Conservation (phyloP, 768 basidiomycete genomes). For the Hygrocybe coccinea region DNA sequence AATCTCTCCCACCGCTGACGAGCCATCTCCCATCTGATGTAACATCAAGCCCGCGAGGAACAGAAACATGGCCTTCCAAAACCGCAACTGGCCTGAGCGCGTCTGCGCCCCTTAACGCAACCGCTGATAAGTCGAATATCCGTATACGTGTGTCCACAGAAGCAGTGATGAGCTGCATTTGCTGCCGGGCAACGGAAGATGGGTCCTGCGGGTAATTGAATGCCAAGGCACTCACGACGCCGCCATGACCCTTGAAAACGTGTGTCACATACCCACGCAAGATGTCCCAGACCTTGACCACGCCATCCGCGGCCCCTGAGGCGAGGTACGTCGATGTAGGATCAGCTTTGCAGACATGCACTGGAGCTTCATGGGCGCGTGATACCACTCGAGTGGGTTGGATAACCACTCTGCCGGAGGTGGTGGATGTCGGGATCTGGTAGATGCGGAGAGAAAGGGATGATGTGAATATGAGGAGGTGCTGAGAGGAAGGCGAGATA, state of each 20-base stretch:
- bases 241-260: slow-evolving; percentile 93
- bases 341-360: slow-evolving; percentile 82
- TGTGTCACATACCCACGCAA: slow-evolving; percentile 86
- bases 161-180: slow-evolving; percentile 82
- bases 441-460: slow-evolving; percentile 81
- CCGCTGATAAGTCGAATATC: slow-evolving; percentile 80
- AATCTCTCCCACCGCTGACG: slow-evolving; percentile 87
- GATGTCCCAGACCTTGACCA: slow-evolving; percentile 96
- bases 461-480: slow-evolving; percentile 76
- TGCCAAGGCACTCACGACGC: slow-evolving; percentile 86
- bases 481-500: slow-evolving; percentile 66
- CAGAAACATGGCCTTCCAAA: slow-evolving; percentile 94
- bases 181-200: slow-evolving; percentile 42
- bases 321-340: slow-evolving; percentile 88
- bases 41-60: slow-evolving; percentile 85
- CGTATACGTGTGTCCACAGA: slow-evolving; percentile 89
- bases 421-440: slow-evolving; percentile 55
- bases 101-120: slow-evolving; percentile 51
- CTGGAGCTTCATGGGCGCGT: slow-evolving; percentile 88
- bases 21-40: slow-evolving; percentile 85
- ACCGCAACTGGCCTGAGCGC: slow-evolving; percentile 65
- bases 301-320: slow-evolving; percentile 92
- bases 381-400: slow-evolving; percentile 71
- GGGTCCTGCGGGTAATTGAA: slow-evolving; percentile 75
- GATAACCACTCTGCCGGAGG: slow-evolving; percentile 44